These are phyloP conservation scores for Phaeophleospora eucalypticola DNA, from an alignment of 2,329 filamentous ascomycete species.

Conservation along the genomic window DNA sequence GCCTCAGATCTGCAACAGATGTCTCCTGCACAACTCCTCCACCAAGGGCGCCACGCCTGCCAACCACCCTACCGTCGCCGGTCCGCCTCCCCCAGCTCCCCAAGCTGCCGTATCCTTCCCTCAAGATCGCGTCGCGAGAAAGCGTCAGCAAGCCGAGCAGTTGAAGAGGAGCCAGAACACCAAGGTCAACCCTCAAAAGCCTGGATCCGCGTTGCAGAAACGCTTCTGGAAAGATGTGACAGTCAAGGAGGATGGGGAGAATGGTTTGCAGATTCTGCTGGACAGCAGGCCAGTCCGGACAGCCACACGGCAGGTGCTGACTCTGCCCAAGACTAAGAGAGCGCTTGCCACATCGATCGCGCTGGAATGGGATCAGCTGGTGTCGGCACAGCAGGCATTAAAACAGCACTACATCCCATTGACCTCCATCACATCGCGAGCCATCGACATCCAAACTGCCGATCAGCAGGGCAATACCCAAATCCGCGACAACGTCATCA, in stretches of 20 bases:
- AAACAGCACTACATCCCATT: slow-evolving; percentile 85
- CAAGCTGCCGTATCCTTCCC: slow-evolving; percentile 46
- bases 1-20: slow-evolving; percentile 28
- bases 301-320: slow-evolving; percentile 66
- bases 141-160: slow-evolving; percentile 48
- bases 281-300: slow-evolving; percentile 77
- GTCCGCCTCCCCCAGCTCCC: slow-evolving; percentile 57
- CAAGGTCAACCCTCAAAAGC: slow-evolving; percentile 41
- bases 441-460: slow-evolving; percentile 71
- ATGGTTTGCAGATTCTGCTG: slow-evolving; percentile 64
- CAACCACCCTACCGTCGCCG: slow-evolving; percentile 54
- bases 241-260: slow-evolving; percentile 61
- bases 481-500: slow-evolving; percentile 61
- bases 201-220: slow-evolving; percentile 54
- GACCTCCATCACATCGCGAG: slow-evolving; percentile 78
- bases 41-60: slow-evolving; percentile 51
- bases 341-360: slow-evolving; percentile 82
- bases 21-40: slow-evolving; percentile 43
- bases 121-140: slow-evolving; percentile 45
- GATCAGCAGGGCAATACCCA: slow-evolving; percentile 52
- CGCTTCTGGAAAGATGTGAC: slow-evolving; percentile 86
- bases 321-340: slow-evolving; percentile 69
- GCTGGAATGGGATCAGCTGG: slow-evolving; percentile 86
- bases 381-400: slow-evolving; percentile 76
- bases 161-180: slow-evolving; percentile 45